phyloP scores from a whole-genome alignment of 2,329 filamentous ascomycete species.

The Rachicladosporium sp. region DNA sequence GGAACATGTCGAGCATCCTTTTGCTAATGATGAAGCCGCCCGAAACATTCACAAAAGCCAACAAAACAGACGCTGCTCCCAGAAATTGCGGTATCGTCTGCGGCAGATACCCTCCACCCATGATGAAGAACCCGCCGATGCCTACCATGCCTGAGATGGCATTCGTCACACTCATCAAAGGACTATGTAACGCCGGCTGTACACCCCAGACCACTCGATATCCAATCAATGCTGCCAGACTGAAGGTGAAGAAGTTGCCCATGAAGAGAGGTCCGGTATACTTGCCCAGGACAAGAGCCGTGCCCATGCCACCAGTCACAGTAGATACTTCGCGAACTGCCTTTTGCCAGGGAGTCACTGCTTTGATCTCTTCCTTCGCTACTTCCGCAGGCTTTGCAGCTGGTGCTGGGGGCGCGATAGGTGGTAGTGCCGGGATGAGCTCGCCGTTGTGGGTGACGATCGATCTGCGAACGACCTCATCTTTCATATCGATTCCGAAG shows the following conservation, averaged over 20 bases:
- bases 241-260: constrained; percentile 76
- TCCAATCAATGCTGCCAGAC: constrained; percentile 70
- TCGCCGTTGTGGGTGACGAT: constrained; percentile 72
- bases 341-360: constrained; percentile 72
- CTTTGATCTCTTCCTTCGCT: constrained; percentile 46
- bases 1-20: constrained; percentile 88
- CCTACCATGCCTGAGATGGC: constrained; percentile 86
- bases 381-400: constrained; percentile 38
- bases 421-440: constrained; percentile 62
- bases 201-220: constrained; percentile 87
- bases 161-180: constrained; percentile 86
- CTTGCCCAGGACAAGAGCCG: constrained; percentile 65
- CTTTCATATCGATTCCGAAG: constrained; percentile 67
- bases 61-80: constrained; percentile 65
- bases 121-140: constrained; percentile 75
- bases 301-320: constrained; percentile 66
- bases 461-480: constrained; percentile 75
- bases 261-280: constrained; percentile 74
- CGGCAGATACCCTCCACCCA: constrained; percentile 69
- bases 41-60: constrained; percentile 80
- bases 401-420: constrained; percentile 47
- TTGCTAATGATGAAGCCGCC: constrained; percentile 88
- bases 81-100: constrained; percentile 68
- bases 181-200: constrained; percentile 68
- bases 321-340: constrained; percentile 61